phyloP scores from a whole-genome alignment of 805 yeast genomes.

The Nematodospora valgi region DNA sequence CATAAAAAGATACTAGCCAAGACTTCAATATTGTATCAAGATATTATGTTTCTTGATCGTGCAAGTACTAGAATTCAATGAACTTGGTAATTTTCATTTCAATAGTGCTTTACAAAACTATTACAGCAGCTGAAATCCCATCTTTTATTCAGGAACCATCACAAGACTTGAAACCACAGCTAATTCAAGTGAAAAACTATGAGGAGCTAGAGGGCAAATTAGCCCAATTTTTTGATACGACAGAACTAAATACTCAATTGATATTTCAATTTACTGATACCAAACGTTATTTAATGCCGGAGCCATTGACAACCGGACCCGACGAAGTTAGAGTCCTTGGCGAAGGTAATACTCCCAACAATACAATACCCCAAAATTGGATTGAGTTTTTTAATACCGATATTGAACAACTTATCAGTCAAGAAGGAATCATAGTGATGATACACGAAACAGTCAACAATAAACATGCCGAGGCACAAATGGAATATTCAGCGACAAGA shows the following conservation, averaged over 20 bases:
- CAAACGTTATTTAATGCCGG: neutral
- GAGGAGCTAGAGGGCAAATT: slow-evolving; percentile 1
- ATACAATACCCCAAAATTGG: slow-evolving; percentile 8
- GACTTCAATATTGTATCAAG: too few relatives aligned
- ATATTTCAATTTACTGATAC: slow-evolving; percentile 2
- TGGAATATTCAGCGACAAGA: slow-evolving; percentile 3
- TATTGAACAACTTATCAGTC: neutral
- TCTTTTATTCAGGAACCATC: too few relatives aligned
- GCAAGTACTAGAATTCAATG: too few relatives aligned
- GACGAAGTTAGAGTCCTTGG: neutral
- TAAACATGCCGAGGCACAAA: slow-evolving; percentile 3
- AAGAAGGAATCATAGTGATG: slow-evolving; percentile 6
- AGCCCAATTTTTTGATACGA: neutral
- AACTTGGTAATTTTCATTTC: too few relatives aligned
- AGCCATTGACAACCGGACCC: neutral
- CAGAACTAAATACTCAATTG: neutral
- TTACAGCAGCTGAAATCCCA: too few relatives aligned
- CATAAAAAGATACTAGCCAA: too few relatives aligned
- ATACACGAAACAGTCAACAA: slow-evolving; percentile 3
- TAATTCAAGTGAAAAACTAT: slow-evolving; percentile 2
- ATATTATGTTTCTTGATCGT: too few relatives aligned
- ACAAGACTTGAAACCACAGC: slow-evolving; percentile 1
- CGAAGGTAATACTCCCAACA: too few relatives aligned
- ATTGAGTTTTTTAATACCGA: slow-evolving; percentile 3
- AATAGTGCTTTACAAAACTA: too few relatives aligned